Base-by-base conservation (phyloP, 495 filamentous ascomycete species). In the Lepidopterella palustris region DNA sequence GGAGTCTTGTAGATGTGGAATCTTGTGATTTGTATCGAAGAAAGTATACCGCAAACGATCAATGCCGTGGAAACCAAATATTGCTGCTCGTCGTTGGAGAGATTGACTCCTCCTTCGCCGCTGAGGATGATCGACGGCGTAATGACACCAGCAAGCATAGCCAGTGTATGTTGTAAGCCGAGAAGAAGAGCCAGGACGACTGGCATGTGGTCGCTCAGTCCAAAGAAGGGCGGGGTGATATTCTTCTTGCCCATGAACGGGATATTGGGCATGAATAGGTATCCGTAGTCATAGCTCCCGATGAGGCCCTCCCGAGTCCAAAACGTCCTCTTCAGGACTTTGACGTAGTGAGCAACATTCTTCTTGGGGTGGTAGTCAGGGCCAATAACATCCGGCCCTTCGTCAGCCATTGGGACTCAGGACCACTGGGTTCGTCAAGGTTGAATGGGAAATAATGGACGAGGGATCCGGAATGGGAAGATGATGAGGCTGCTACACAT, bases 51-150 rank as follows among this genome's bases (percentile, higher is more conserved):
- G 21, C 83, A 89, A 20, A 91, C 87, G 57, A 96, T 92, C 65
- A 95, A 74, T 0, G 89, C 87, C 8, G 89, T 90, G 1, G 89
- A 93, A 11, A 96, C 90, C 10, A 96, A 79, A 69, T 96, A 91
- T 70, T 89, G 86, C 32, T 83, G 82, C 9, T 80, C 68, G 0
- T 77, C 79, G 4, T 74, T 57, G 4, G 68, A 71, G 25, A 92
- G 76, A 63, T 89, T 88, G 60, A 83, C 90, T 15, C 85, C 86
- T 24, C 66, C 73, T 18, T 81, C 71, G n/a, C 85, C 82, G n/a
- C 80, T 74, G 58, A 95, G 79, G 60, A 92, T 81, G 61, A 95
- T 85, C 4, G 90, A 87, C 29, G 89, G 87, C 10, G 87, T 83
- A 68, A 92, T 88, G 53, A 86, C 77, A 60, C 84, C 83, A 42